Conservation (phyloP, 768 basidiomycete species). For the Pleurotus cornucopiae region DNA sequence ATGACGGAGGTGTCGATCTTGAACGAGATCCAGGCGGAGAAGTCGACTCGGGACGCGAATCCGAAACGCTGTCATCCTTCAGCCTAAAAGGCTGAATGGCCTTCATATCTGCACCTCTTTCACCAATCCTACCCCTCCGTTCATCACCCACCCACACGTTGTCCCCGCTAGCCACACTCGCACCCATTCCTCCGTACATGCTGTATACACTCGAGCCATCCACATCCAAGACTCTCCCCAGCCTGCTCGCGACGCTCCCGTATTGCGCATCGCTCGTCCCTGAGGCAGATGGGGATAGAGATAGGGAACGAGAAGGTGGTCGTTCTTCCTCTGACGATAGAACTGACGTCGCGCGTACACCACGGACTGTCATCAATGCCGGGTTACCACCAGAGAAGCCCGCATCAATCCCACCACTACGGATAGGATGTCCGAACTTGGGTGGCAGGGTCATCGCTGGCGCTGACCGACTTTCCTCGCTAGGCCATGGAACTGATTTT, state of each 20-base stretch:
- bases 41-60: slow-evolving; percentile 5
- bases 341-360: slow-evolving; percentile 5
- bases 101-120: not conserved
- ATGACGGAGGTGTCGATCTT: slow-evolving; percentile 6
- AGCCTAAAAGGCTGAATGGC: not conserved
- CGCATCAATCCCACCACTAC: not conserved
- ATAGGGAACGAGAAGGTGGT: slow-evolving; percentile 24
- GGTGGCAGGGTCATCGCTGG: slow-evolving; percentile 4
- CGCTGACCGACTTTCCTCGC: slow-evolving; percentile 4
- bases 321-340: slow-evolving; percentile 22
- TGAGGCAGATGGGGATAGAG: slow-evolving; percentile 13
- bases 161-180: not conserved
- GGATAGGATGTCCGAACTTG: slow-evolving; percentile 1
- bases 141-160: not conserved
- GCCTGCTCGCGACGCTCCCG: slow-evolving; percentile 21
- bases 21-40: slow-evolving; percentile 6
- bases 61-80: not conserved
- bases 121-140: not conserved
- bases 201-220: slow-evolving; percentile 2
- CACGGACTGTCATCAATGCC: slow-evolving; percentile 5
- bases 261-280: slow-evolving; percentile 11
- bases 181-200: not conserved
- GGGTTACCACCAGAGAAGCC: not conserved
- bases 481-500: not conserved
- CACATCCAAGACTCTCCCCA: slow-evolving; percentile 12